These are phyloP conservation scores for Helichrysum umbraculigerum DNA, from an alignment of 129 eudicot genomes.

Conservation along the genomic window DNA sequence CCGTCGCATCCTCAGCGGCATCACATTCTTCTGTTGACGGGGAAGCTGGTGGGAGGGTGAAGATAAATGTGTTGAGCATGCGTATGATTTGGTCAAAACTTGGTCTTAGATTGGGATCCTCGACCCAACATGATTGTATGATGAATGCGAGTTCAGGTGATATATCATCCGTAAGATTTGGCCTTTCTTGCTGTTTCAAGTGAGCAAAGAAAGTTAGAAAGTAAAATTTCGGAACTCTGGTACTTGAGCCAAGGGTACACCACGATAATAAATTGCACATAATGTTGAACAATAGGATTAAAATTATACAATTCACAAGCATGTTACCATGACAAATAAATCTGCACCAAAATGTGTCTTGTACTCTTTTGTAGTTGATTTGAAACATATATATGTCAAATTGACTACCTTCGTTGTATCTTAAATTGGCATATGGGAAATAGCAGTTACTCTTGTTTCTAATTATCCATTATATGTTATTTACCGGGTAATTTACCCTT, in stretches of 20 bases:
- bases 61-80: constrained; percentile 79
- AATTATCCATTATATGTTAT: not conserved
- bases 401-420: not conserved
- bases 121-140: constrained; percentile 96
- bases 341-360: not conserved
- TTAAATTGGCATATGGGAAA: not conserved
- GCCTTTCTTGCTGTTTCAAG: constrained; percentile 88
- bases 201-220: constrained; percentile 26
- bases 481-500: too few relatives aligned
- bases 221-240: not conserved
- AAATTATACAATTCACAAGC: not conserved
- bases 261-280: not conserved
- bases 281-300: not conserved
- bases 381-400: not conserved
- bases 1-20: constrained; percentile 36
- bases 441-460: not conserved
- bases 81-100: constrained; percentile 90
- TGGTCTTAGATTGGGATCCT: constrained; percentile 89
- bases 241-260: constrained; percentile 4
- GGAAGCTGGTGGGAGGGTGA: constrained; percentile 61
- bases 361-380: not conserved
- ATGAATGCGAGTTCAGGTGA: constrained; percentile 78
- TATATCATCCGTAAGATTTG: constrained; percentile 66
- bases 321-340: not conserved
- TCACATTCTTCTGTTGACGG: constrained; percentile 47